Conservation (phyloP, 805 yeast species). For the Saccharomyces mikatae region DNA sequence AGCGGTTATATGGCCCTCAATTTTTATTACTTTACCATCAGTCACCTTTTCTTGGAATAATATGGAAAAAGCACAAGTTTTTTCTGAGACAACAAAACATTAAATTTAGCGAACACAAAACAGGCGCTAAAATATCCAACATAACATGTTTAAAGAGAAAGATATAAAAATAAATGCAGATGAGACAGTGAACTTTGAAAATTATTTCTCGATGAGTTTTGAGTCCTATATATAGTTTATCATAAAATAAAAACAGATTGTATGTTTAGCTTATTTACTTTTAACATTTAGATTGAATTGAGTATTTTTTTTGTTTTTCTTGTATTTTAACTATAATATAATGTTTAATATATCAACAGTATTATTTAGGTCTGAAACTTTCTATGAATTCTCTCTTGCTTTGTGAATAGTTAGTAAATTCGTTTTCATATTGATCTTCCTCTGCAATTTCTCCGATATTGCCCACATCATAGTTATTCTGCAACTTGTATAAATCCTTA, state of each 20-base stretch:
- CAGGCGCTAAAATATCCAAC: not conserved
- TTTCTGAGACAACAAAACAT: too few species aligned
- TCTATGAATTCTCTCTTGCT: constrained; percentile 37
- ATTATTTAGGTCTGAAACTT: constrained; percentile 33
- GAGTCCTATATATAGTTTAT: not conserved
- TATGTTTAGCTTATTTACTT: not conserved
- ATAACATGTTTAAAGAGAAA: too few species aligned
- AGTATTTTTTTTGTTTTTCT: not conserved
- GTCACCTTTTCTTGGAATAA: too few species aligned
- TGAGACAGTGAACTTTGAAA: not conserved
- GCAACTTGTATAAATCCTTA: constrained; percentile 23
- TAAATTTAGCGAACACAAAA: not conserved
- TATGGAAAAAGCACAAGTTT: too few species aligned
- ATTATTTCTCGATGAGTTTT: not conserved
- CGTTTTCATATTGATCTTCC: constrained; percentile 40
- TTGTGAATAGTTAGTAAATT: constrained; percentile 38
- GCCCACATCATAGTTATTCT: constrained; percentile 28
- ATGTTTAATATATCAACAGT: not conserved
- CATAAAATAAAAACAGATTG: not conserved
- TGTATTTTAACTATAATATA: not conserved
- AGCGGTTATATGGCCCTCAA: too few species aligned
- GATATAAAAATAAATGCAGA: not conserved
- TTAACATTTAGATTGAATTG: not conserved
- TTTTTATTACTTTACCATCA: too few species aligned
- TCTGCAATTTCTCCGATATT: constrained; percentile 32